Evolutionary conservation across 2,329 filamentous ascomycete genomes (phyloP).

Genomic region (Penicillium sp.): DNA sequence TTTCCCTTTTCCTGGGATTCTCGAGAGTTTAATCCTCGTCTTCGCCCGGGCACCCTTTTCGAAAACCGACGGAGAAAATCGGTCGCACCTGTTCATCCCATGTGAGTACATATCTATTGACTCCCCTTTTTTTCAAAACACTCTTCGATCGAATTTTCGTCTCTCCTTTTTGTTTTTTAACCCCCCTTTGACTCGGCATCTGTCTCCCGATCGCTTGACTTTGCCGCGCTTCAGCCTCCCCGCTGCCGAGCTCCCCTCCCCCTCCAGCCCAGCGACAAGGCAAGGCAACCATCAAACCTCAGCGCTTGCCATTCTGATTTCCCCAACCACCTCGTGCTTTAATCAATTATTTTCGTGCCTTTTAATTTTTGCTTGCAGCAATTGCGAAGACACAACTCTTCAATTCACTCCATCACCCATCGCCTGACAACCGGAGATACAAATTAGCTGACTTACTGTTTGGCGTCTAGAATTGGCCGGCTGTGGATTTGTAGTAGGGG

Average conservation of each 20-base stretch:
- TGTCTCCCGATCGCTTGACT: background rate
- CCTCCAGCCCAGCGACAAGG: background rate
- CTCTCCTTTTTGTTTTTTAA: background rate
- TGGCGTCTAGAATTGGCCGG: background rate
- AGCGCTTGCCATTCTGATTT: background rate
- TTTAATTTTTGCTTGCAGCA: background rate
- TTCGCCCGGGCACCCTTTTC: background rate
- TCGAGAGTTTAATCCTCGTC: constrained; percentile 3
- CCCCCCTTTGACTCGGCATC: background rate
- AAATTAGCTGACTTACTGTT: background rate
- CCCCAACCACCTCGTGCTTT: background rate
- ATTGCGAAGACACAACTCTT: background rate
- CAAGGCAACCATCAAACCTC: constrained; percentile 21
- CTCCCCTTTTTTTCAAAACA: background rate
- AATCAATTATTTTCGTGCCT: background rate
- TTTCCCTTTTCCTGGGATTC: background rate
- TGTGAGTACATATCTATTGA: constrained; percentile 5
- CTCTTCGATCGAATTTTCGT: background rate
- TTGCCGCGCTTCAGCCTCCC: constrained; percentile 18
- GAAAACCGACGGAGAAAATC: background rate
- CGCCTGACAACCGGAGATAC: constrained; percentile 5
- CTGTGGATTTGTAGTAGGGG: constrained; percentile 23
- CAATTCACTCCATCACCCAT: background rate
- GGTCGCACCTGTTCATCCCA: background rate
- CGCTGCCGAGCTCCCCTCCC: constrained; percentile 21